Percentiles rank a stretch among this genome's conserved stretches.
Conservation (phyloP, 768 basidiomycete genomes). For the Suillus discolor region DNA sequence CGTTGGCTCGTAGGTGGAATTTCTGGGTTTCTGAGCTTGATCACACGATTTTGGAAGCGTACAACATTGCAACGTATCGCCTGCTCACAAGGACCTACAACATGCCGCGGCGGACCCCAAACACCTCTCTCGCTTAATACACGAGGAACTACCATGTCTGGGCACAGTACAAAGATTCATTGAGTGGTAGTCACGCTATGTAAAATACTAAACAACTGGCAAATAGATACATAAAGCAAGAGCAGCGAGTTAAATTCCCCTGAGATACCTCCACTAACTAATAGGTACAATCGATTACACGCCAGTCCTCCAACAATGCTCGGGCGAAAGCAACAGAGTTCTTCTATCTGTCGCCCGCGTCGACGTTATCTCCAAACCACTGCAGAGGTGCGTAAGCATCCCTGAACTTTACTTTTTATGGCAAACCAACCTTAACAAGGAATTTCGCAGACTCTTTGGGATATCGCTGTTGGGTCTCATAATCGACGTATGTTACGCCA, state of each 20-base stretch:
- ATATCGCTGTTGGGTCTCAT: slow-evolving; percentile 63
- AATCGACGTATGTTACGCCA: slow-evolving; percentile 73
- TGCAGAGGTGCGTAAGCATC: slow-evolving; percentile 9
- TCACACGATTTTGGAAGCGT: slow-evolving; percentile 8
- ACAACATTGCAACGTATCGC: slow-evolving; percentile 7
- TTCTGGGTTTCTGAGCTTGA: slow-evolving; percentile 6
- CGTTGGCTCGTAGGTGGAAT: neutral
- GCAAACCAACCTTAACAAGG: slow-evolving; percentile 48
- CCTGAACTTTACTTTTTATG: neutral
- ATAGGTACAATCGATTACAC: slow-evolving; percentile 2
- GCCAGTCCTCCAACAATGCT: slow-evolving; percentile 5
- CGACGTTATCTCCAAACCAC: slow-evolving; percentile 36
- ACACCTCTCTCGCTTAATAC: slow-evolving; percentile 1
- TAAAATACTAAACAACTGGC: neutral
- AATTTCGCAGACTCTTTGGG: slow-evolving; percentile 66
- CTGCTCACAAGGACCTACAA: slow-evolving; percentile 10
- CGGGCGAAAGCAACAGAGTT: slow-evolving; percentile 1
- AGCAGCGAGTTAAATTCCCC: neutral
- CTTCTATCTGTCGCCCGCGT: slow-evolving; percentile 4
- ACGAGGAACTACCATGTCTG: neutral
- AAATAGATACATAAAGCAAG: neutral
- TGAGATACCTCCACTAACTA: neutral
- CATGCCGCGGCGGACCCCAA: slow-evolving; percentile 2
- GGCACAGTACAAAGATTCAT: neutral
- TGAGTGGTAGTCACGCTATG: neutral